Evolutionary conservation across 805 yeast genomes (phyloP).

Genomic region (Monosporozyma aerobia): DNA sequence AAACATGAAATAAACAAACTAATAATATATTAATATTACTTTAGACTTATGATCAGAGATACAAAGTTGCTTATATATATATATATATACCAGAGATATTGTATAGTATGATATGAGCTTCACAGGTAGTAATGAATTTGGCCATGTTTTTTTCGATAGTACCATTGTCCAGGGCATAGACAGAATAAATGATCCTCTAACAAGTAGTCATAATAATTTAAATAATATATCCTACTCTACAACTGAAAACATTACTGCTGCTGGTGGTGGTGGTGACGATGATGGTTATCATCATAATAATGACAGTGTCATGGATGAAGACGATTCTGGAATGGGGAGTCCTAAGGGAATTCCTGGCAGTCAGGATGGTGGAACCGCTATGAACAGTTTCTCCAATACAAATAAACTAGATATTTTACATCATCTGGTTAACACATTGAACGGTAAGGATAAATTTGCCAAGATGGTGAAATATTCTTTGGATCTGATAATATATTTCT

Average conservation of each 20-base stretch:
- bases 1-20: too few relatives aligned
- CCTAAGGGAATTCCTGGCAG: not conserved
- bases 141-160: not conserved
- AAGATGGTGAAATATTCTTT: constrained; percentile 53
- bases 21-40: too few relatives aligned
- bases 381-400: not conserved
- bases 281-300: not conserved
- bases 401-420: constrained; percentile 3
- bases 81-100: not conserved
- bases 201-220: not conserved
- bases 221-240: not conserved
- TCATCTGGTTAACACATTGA: constrained; percentile 7
- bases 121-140: not conserved
- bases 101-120: not conserved
- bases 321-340: not conserved
- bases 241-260: not conserved
- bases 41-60: too few relatives aligned
- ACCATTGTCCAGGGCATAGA: not conserved
- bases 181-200: not conserved
- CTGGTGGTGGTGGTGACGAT: not conserved
- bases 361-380: not conserved
- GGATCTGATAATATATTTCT: constrained; percentile 35
- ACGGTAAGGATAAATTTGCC: constrained; percentile 67
- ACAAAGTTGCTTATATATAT: too few relatives aligned
- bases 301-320: not conserved